These are phyloP conservation scores for Syncephalis plumigaleata DNA, from an alignment of 371 early-diverging fungal species.

Conservation along the genomic window DNA sequence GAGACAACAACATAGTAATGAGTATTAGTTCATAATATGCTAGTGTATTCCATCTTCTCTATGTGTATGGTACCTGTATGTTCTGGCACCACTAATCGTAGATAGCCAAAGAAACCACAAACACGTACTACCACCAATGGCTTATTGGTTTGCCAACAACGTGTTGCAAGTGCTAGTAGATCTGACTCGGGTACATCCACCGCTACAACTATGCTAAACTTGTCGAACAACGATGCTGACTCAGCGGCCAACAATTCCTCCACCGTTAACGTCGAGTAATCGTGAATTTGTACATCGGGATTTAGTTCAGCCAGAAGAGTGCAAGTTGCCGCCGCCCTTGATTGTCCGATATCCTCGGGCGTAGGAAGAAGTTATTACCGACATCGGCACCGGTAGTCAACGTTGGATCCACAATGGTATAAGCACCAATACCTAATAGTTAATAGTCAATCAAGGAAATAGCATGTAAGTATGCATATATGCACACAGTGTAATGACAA, in stretches of 20 bases:
- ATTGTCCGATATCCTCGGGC: conserved; percentile 31
- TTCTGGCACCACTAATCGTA: conserved; percentile 52
- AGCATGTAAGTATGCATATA: neutral
- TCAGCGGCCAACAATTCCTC: conserved; percentile 15
- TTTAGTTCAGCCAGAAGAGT: conserved; percentile 71
- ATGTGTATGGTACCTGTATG: conserved; percentile 38
- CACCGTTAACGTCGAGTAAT: conserved; percentile 7
- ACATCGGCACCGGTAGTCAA: conserved; percentile 43
- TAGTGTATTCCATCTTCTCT: too few relatives aligned
- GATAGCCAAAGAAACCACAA: conserved; percentile 54
- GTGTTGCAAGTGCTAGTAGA: conserved; percentile 26
- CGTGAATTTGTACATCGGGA: conserved; percentile 41
- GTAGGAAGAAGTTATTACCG: conserved; percentile 84
- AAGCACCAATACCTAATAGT: conserved; percentile 62
- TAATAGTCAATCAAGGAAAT: too few relatives aligned
- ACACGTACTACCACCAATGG: conserved; percentile 48
- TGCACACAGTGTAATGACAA: too few relatives aligned
- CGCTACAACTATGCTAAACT: conserved; percentile 57
- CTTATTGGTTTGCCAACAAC: conserved; percentile 35
- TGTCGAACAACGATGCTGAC: conserved; percentile 32
- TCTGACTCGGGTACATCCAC: conserved; percentile 35
- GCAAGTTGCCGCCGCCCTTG: conserved; percentile 36
- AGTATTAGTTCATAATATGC: neutral
- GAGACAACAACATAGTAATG: neutral
- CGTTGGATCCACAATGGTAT: conserved; percentile 61